Evolutionary conservation across 305 asterid species (phyloP).

Genomic region (Plantago rigida): DNA sequence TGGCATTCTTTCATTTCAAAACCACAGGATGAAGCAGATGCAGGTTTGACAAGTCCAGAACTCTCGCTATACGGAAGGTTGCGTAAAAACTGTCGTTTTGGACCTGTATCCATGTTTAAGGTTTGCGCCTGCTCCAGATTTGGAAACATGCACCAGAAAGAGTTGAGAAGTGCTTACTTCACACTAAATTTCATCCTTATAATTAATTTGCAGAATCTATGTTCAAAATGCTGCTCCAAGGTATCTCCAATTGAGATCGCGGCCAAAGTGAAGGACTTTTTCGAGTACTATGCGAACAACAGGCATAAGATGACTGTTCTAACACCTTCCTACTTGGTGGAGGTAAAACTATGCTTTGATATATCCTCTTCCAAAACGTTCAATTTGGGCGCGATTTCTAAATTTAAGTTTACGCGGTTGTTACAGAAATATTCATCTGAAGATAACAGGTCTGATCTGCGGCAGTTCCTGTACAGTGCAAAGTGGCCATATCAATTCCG

Average conservation of each 20-base stretch:
- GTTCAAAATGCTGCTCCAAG: constrained; percentile 46
- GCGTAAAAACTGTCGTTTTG: constrained; percentile 52
- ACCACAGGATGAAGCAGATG: constrained; percentile 34
- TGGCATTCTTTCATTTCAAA: constrained; percentile 6
- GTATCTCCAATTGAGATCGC: constrained; percentile 43
- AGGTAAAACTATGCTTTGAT: constrained; percentile 28
- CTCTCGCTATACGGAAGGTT: constrained; percentile 55
- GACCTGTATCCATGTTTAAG: constrained; percentile 77
- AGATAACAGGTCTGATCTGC: constrained; percentile 59
- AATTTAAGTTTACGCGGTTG: background rate
- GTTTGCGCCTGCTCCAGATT: constrained; percentile 27
- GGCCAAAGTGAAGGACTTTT: constrained; percentile 52
- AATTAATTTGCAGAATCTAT: constrained; percentile 35
- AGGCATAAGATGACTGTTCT: constrained; percentile 55
- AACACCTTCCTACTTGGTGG: constrained; percentile 52
- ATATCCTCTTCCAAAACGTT: background rate
- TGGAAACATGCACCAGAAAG: background rate
- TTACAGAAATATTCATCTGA: constrained; percentile 51
- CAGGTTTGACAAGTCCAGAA: constrained; percentile 60
- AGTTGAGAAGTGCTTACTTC: background rate
- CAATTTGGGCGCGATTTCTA: background rate
- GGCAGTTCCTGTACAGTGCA: constrained; percentile 52
- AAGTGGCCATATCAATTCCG: constrained; percentile 65
- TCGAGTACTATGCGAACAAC: constrained; percentile 48
- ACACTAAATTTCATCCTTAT: background rate